These are phyloP conservation scores for Leishmania braziliensis DNA, from an alignment of 208 protist species.

Conservation along the genomic window DNA sequence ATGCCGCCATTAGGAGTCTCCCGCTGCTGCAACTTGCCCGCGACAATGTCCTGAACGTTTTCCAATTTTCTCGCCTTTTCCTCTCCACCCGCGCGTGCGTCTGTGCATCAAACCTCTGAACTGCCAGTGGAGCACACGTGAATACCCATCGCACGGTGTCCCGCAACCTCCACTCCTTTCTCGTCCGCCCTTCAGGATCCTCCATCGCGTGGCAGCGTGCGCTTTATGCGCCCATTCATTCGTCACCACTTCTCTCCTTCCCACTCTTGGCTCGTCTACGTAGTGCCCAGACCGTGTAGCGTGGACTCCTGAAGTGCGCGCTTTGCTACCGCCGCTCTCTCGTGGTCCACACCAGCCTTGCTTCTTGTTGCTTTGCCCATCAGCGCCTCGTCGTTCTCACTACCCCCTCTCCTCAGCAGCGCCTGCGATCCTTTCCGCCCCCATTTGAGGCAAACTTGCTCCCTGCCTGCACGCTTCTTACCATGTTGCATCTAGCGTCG, in stretches of 20 bases:
- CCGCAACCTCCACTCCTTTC: too few relatives aligned
- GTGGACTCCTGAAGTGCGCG: not conserved
- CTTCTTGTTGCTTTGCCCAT: not conserved
- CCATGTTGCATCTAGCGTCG: conserved; percentile 14
- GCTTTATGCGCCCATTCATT: not conserved
- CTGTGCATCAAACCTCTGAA: not conserved
- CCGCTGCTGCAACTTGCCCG: not conserved
- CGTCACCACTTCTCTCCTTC: not conserved
- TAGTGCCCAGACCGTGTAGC: not conserved
- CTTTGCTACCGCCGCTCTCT: not conserved
- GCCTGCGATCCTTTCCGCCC: not conserved
- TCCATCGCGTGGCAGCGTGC: too few relatives aligned
- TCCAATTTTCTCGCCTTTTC: not conserved
- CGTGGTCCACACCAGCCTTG: not conserved
- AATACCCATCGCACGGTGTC: not conserved
- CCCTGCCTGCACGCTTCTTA: not conserved
- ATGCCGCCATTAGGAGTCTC: not conserved
- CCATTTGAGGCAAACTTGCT: not conserved
- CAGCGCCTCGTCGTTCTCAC: not conserved
- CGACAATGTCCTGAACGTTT: not conserved
- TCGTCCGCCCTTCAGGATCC: not conserved
- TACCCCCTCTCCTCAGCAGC: not conserved
- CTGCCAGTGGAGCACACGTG: not conserved
- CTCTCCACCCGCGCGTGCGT: not conserved
- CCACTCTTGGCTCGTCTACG: not conserved